These are phyloP conservation scores for Termitomyces sp. DNA, from an alignment of 768 basidiomycete species.

Conservation along the genomic window DNA sequence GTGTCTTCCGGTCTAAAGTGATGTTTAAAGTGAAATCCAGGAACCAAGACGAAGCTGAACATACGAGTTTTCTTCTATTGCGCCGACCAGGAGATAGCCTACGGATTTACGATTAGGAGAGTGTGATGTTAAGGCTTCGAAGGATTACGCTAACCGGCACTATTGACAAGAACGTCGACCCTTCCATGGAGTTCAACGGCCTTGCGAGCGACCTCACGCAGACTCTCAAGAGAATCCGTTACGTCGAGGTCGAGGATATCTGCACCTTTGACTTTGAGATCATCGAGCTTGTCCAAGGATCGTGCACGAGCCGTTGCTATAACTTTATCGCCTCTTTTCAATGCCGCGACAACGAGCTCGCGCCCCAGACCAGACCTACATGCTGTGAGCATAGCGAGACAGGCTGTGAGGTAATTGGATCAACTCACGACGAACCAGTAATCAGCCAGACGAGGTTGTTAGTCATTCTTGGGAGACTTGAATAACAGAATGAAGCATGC, in stretches of 20 bases:
- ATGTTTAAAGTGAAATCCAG: background rate
- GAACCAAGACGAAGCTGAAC: background rate
- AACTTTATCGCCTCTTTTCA: conserved; percentile 42
- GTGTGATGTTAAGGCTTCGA: too few species aligned
- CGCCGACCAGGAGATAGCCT: conserved; percentile 30
- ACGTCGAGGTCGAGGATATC: conserved; percentile 32
- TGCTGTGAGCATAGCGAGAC: background rate
- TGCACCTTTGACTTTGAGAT: conserved; percentile 32
- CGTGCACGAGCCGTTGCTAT: conserved; percentile 38
- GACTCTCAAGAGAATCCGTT: conserved; percentile 24
- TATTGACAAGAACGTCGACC: conserved; percentile 42
- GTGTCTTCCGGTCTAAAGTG: conserved; percentile 32
- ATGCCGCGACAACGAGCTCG: conserved; percentile 30
- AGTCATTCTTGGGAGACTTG: background rate
- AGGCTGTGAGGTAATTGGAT: too few species aligned
- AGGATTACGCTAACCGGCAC: conserved; percentile 31
- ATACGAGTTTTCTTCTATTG: conserved; percentile 26
- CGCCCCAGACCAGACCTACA: conserved; percentile 18
- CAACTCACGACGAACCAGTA: background rate
- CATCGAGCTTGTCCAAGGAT: conserved; percentile 26
- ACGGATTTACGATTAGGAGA: background rate
- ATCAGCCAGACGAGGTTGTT: background rate
- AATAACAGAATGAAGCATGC: background rate
- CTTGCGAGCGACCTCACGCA: conserved; percentile 28
- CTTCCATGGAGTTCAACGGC: conserved; percentile 32